Conservation (phyloP, 1,139 yeast species). For the Wickerhamiella pararugosa region DNA sequence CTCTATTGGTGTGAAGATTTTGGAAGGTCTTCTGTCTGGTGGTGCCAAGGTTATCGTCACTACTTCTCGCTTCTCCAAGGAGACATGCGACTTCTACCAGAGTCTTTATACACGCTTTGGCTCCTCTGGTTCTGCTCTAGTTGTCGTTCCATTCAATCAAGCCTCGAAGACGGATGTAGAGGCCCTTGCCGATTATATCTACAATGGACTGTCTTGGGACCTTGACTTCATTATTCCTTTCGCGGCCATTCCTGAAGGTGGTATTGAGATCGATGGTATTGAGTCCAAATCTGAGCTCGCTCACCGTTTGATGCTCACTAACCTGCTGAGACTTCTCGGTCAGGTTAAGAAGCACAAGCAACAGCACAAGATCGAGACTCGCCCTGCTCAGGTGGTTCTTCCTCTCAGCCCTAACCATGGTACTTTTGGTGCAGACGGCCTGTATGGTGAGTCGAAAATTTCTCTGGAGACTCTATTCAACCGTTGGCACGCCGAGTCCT, state of each 20-base stretch:
- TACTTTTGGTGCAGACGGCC: conserved; percentile 94
- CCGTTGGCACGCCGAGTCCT: conserved; percentile 97
- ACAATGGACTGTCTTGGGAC: conserved; percentile 96
- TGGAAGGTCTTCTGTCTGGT: conserved; percentile 90
- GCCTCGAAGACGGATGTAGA: conserved; percentile 91
- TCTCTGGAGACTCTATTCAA: conserved; percentile 91
- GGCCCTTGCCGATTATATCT: conserved; percentile 70
- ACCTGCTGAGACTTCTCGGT: conserved; percentile 83
- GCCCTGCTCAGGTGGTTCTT: conserved; percentile 94
- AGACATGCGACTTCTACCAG: conserved; percentile 92
- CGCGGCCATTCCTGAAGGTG: conserved; percentile 98
- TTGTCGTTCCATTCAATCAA: conserved; percentile 97
- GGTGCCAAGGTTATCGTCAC: conserved; percentile 97
- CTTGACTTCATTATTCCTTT: conserved; percentile 91
- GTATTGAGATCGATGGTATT: conserved; percentile 82
- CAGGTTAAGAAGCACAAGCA: conserved; percentile 73
- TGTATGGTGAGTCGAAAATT: conserved; percentile 92
- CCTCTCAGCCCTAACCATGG: conserved; percentile 99
- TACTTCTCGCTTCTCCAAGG: conserved; percentile 86
- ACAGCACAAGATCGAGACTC: conserved; percentile 61
- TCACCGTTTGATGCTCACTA: conserved; percentile 95
- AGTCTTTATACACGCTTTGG: conserved; percentile 84
- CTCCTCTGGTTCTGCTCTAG: conserved; percentile 77
- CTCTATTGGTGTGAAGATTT: conserved; percentile 92
- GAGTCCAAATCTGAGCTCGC: conserved; percentile 95